Conservation (phyloP, 2,329 filamentous ascomycete species). For the Dactylellina haptotyla region DNA sequence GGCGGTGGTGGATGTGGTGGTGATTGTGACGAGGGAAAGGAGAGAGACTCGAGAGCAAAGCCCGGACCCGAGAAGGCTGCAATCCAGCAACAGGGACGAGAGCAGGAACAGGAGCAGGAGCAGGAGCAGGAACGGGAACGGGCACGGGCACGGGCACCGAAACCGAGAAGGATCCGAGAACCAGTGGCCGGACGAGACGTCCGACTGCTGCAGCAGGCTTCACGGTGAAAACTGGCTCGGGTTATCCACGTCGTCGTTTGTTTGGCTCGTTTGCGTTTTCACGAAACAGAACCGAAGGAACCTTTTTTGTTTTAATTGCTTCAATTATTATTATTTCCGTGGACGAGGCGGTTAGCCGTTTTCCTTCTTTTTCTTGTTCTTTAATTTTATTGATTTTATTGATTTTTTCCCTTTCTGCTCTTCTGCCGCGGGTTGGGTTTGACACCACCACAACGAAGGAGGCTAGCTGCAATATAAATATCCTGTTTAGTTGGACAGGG, state of each 20-base stretch:
- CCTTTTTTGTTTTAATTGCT: too few species aligned
- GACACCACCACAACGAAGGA: neutral
- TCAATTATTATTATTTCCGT: too few species aligned
- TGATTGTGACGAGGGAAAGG: neutral
- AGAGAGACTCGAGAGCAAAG: slow-evolving; percentile 8
- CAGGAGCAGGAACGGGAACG: too few species aligned
- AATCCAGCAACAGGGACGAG: too few species aligned
- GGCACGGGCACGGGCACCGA: slow-evolving; percentile 16
- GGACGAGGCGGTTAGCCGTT: slow-evolving; percentile 5
- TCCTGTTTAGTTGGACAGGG: neutral
- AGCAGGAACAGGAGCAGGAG: too few species aligned
- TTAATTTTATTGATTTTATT: too few species aligned
- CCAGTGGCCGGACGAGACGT: slow-evolving; percentile 29
- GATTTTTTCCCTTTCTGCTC: too few species aligned
- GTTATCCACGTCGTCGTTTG: neutral
- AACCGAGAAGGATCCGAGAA: slow-evolving; percentile 30
- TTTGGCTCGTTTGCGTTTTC: too few species aligned
- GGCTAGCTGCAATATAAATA: neutral
- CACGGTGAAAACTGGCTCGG: slow-evolving; percentile 21
- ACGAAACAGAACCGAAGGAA: too few species aligned
- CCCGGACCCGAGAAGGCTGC: too few species aligned
- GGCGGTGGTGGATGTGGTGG: slow-evolving; percentile 12
- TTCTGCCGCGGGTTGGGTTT: neutral
- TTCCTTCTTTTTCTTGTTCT: neutral
- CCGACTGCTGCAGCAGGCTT: slow-evolving; percentile 1